Evolutionary conservation across 495 filamentous ascomycete genomes (phyloP).

Genomic region (Penicillium verhagenii): DNA sequence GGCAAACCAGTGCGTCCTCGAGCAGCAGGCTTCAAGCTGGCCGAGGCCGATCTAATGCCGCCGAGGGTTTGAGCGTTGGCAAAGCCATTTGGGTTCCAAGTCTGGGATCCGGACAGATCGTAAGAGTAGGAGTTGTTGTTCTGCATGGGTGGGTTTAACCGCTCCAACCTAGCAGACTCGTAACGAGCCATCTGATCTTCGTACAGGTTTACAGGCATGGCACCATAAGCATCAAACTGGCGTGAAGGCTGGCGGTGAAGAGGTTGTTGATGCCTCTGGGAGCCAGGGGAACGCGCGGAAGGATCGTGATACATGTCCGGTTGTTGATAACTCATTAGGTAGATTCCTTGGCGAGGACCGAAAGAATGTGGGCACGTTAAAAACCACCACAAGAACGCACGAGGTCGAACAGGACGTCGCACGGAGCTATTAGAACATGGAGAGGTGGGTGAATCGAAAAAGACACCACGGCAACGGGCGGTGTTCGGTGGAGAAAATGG

Average conservation of each 20-base stretch:
- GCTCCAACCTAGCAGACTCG: conserved; percentile 59
- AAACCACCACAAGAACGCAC: conserved; percentile 37
- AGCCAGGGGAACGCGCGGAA: conserved; percentile 59
- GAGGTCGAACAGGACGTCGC: conserved; percentile 9
- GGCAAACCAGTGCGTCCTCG: conserved; percentile 57
- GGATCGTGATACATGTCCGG: conserved; percentile 63
- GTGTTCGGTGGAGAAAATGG: neutral
- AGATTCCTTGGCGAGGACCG: conserved; percentile 31
- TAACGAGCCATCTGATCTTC: conserved; percentile 63
- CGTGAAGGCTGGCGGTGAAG: conserved; percentile 67
- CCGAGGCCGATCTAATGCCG: conserved; percentile 53
- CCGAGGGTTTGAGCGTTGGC: conserved; percentile 51
- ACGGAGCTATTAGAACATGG: conserved; percentile 23
- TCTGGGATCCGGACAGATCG: conserved; percentile 61
- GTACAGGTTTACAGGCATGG: conserved; percentile 61
- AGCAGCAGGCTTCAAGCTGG: conserved; percentile 55
- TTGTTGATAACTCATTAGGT: conserved; percentile 57
- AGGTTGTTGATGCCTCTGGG: conserved; percentile 62
- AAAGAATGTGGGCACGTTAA: conserved; percentile 43
- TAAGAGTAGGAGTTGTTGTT: conserved; percentile 55
- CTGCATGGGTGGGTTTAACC: conserved; percentile 54
- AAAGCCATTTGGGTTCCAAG: conserved; percentile 63
- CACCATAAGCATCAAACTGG: conserved; percentile 66
- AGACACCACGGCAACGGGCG: neutral
- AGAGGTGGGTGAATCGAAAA: conserved; percentile 5